Evolutionary conservation across 2,329 filamentous ascomycete genomes (phyloP), one percentile per base, ranked within the genome.

Genomic region (Cladosporium phlei): DNA sequence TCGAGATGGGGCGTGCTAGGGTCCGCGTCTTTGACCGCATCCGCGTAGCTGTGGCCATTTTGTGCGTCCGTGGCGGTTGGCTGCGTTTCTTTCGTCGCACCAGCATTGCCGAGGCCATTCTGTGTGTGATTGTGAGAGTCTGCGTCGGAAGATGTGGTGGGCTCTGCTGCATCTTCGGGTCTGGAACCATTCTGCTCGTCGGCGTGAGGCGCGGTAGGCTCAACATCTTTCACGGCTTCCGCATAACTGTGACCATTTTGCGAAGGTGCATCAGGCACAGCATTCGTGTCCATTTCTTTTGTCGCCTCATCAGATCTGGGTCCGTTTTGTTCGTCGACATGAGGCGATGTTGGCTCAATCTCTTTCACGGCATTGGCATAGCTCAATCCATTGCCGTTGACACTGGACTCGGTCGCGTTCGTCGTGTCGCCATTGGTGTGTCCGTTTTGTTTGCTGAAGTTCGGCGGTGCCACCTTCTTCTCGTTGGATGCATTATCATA

Each of bases 401-500:
- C n/a, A n/a, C n/a, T n/a, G n/a, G n/a, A n/a, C 20, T 51, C 38
- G 42, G 50, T 25, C 6, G 58, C 54, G 25, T 56, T 57, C 7
- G 55, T 53, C 20, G 47, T 52, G 24, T 53, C 54, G n/a, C 52
- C 55, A 47, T 58, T 57, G 35, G 50, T 58, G 37, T 54, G 51
- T 11, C 46, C 49, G 28, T 34, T 51, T 16, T 38, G 35, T 33
- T 55, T 52, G 39, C n/a, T n/a, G n/a, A n/a, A n/a, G n/a, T n/a
- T n/a, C n/a, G n/a, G n/a, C n/a, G n/a, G n/a, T n/a, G n/a, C n/a
- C n/a, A n/a, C n/a, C n/a, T n/a, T 30, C 59, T 53, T 2, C 59
- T 58, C 37, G 53, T 55, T 5, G 53, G 46, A 52, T 61, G 59
- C 16, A n/a, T n/a, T n/a, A n/a, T n/a, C n/a, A n/a, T n/a, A n/a